Evolutionary conservation across 129 eudicot genomes (phyloP).

Genomic region (Helichrysum umbraculigerum): DNA sequence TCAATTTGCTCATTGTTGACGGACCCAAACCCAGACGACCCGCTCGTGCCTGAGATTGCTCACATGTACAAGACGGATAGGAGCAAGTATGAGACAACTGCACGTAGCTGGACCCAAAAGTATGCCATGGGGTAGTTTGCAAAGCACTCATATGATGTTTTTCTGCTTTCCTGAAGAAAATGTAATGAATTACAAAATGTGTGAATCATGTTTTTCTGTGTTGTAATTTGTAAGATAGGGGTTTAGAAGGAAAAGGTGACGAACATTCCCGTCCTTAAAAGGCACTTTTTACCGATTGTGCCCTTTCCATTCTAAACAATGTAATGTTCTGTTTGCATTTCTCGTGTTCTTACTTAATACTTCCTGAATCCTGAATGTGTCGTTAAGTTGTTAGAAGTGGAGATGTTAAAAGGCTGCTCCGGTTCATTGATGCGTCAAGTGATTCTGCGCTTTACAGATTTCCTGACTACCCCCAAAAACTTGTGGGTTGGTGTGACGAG

Average conservation of each 20-base stretch:
- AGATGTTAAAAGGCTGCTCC: background rate
- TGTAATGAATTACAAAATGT: conserved; percentile 29
- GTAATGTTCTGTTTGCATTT: conserved; percentile 9
- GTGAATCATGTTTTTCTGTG: conserved; percentile 26
- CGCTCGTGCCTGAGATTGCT: conserved; percentile 63
- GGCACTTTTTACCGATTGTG: conserved; percentile 2
- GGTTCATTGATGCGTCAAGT: background rate
- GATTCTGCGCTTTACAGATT: no score
- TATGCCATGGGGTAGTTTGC: conserved; percentile 60
- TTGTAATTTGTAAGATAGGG: conserved; percentile 34
- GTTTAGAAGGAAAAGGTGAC: conserved; percentile 28
- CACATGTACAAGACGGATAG: conserved; percentile 67
- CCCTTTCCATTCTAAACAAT: conserved; percentile 23
- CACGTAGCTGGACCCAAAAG: conserved; percentile 73
- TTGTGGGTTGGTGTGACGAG: no score
- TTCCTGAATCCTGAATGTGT: background rate
- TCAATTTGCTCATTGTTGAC: conserved; percentile 60
- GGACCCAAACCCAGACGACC: conserved; percentile 68
- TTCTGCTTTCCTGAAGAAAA: conserved; percentile 17
- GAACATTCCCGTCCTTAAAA: conserved; percentile 4
- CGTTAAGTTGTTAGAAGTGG: background rate
- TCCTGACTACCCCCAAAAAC: no score
- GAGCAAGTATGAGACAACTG: conserved; percentile 66
- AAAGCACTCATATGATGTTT: background rate
- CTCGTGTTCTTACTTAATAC: background rate